Conservation (phyloP, 2,329 filamentous ascomycete species). For the Microdochium bolleyi region DNA sequence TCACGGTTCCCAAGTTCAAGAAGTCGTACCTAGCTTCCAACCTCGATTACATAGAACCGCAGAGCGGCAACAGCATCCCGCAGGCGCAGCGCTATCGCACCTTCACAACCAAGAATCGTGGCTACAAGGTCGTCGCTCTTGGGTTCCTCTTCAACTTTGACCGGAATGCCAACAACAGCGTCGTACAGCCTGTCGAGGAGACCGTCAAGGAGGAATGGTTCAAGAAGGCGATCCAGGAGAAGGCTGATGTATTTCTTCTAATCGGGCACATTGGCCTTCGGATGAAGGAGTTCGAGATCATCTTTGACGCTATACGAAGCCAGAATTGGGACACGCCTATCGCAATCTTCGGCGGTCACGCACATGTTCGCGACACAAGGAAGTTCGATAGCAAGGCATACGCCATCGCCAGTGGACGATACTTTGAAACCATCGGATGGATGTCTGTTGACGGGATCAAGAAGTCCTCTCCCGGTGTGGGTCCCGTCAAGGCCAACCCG, state of each 20-base stretch:
- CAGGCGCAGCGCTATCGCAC: conserved; percentile 78
- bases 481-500: conserved; percentile 26
- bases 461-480: conserved; percentile 19
- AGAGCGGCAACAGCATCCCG: conserved; percentile 62
- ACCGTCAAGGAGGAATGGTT: conserved; percentile 86
- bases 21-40: conserved; percentile 85
- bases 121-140: conserved; percentile 76
- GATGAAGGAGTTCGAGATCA: conserved; percentile 68
- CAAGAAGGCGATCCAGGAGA: conserved; percentile 72
- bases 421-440: conserved; percentile 94
- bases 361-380: conserved; percentile 78
- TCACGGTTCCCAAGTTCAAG: conserved; percentile 76
- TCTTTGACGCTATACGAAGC: conserved; percentile 72
- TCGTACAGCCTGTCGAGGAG: conserved; percentile 72
- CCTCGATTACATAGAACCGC: conserved; percentile 73
- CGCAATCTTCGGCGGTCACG: conserved; percentile 85
- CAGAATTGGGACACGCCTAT: conserved; percentile 77
- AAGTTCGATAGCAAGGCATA: conserved; percentile 72
- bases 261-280: conserved; percentile 78
- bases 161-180: conserved; percentile 82
- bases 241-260: conserved; percentile 81
- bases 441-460: conserved; percentile 68
- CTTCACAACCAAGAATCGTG: conserved; percentile 86
- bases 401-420: conserved; percentile 79
- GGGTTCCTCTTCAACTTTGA: conserved; percentile 95